Base-by-base conservation (phyloP, 176 grass and related monocot genomes). In the Triticum urartu region DNA sequence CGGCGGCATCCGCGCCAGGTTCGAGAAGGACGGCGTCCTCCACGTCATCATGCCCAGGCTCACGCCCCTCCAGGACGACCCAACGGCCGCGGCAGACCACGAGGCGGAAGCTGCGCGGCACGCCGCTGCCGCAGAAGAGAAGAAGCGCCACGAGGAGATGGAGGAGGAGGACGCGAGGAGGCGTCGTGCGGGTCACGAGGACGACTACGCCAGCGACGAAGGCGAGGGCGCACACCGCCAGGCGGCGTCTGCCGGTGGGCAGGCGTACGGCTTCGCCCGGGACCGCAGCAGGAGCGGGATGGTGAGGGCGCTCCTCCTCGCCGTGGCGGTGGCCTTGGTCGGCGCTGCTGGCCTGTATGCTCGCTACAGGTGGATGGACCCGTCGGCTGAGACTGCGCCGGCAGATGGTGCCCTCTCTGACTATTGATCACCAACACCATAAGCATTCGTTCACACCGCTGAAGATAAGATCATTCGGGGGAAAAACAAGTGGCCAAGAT, bases 31-130 rank as follows among this genome's bases (percentile, higher is more conserved):
- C 40, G 75, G 75, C 68, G 4, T 84, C 35, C 84, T 92, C 50
- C 21, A 59, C 76, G 62, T 92, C 75, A 79, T 8, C 12, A 86
- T 92, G 83, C 84, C 91, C 3, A 87, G 30, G 35, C 58, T 83
- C 30, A 59, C 66, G 34, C 8, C 76, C 20, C 52, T 75, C 9
- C 28, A 59, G 6, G 72, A 9, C 9, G 17, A 18, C 21, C 9
- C 68, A 10, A 21, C 35, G 26, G 28, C 20, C 1, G 33, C 4
- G 5, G n/a, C 12, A 0, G 13, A 28, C 24, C 75, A 48, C 12
- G 45, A 48, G 45, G 26, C 65, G 24, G 30, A 54, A 38, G 22
- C 78, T 59, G 54, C 54, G 2, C 54, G 54, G 54, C 54, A 21
- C 21, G 79, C 60, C 13, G 73, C 63, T 22, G 60, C 68, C 2